phyloP scores from a whole-genome alignment of 805 yeast species.

The Suhomyces sp. region DNA sequence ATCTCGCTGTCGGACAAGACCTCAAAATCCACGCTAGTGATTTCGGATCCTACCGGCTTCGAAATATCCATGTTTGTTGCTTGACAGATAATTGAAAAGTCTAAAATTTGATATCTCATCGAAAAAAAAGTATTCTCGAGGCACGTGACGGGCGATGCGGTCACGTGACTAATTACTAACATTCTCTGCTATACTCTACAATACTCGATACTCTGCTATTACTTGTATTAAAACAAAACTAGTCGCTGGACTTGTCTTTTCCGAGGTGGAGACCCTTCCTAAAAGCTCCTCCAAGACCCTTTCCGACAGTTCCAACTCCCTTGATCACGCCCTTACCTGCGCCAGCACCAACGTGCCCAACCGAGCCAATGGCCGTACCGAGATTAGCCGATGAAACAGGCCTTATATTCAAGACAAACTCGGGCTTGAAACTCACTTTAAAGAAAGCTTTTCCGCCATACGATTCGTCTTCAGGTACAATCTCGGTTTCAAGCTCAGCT shows the following conservation, averaged over 20 bases:
- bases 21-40: slow-evolving; percentile 88
- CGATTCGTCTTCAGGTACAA: slow-evolving; percentile 47
- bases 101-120: slow-evolving; percentile 2
- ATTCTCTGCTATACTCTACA: too few relatives aligned
- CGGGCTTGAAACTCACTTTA: slow-evolving; percentile 64
- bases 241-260: slow-evolving; percentile 8
- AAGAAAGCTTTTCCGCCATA: slow-evolving; percentile 66
- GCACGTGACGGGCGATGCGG: neutral
- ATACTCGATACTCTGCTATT: too few relatives aligned
- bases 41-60: slow-evolving; percentile 93
- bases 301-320: slow-evolving; percentile 43
- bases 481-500: slow-evolving; percentile 42
- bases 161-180: neutral
- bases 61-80: slow-evolving; percentile 78
- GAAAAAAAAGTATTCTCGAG: neutral
- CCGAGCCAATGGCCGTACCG: slow-evolving; percentile 45
- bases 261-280: slow-evolving; percentile 36
- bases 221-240: neutral
- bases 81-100: neutral
- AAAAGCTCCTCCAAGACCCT: slow-evolving; percentile 37
- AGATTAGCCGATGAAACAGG: slow-evolving; percentile 30
- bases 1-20: slow-evolving; percentile 80
- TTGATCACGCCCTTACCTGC: slow-evolving; percentile 19
- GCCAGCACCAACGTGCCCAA: slow-evolving; percentile 23
- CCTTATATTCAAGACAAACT: slow-evolving; percentile 53